Base-by-base conservation (phyloP, 768 basidiomycete genomes). In the Termitomyces sp. region DNA sequence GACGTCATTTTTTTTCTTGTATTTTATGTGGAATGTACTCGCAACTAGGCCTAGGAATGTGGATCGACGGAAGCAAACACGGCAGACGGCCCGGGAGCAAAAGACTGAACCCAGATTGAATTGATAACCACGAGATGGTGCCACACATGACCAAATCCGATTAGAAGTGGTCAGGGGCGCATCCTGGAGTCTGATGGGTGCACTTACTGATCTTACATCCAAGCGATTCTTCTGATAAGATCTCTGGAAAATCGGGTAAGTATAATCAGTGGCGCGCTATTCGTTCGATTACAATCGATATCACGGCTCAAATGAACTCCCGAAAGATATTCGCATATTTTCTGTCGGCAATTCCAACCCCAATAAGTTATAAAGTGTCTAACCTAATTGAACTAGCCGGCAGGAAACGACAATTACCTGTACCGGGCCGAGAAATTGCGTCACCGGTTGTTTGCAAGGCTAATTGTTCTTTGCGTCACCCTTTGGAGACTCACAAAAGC, bases 51-150 rank as follows among this genome's bases (percentile, higher is more conserved):
- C 17, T 17, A 47, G 44, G 45, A 51, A 58, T 49, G 25, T 57
- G 47, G 56, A 53, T 65, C 50, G 65, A 65, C 70, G 72, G 71
- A 72, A 70, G 70, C 66, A 72, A 73, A 71, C 41, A 41, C 60
- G 60, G 70, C 62, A 73, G 72, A 73, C 64, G 61, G 69, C 25
- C 50, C 40, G 55, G 63, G 53, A 37, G 49, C 49, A 62, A 57
- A 47, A 32, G 47, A 25, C 35, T 60, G 41, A 53, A 41, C 6
- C 35, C 42, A 46, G 42, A 41, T 42, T 12, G 25, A 31, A 41
- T 23, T 53, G 49, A 45, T 31, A 58, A 44, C 14, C 3, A 10
- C 21, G 14, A 16, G 38, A 8, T 35, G 47, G 32, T 49, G 48
- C 48, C 48, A 64, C 50, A 63, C 59, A 64, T 48, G 48, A 54